Evolutionary conservation across 805 yeast species (phyloP).

Genomic region (Sugiyamaella valdiviana): DNA sequence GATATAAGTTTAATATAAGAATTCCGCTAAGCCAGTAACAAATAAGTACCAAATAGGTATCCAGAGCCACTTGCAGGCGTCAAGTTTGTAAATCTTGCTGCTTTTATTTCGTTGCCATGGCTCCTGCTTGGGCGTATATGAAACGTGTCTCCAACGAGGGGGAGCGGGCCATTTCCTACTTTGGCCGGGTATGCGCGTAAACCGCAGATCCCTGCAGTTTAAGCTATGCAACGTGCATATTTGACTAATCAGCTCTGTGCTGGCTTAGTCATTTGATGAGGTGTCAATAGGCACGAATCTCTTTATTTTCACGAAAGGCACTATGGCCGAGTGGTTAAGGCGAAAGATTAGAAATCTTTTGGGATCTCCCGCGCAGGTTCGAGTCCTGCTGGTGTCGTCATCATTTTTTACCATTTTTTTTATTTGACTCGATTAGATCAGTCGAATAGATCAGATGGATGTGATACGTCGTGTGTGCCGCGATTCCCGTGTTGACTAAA

Average conservation of each 20-base stretch:
- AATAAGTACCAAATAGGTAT: no score
- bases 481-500: no score
- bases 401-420: slow-evolving; percentile 14
- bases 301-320: slow-evolving; percentile 19
- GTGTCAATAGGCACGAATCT: background rate
- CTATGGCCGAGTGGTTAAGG: slow-evolving; percentile 38
- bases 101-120: no score
- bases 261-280: background rate
- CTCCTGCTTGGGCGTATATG: no score
- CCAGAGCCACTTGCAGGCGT: no score
- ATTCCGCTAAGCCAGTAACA: no score
- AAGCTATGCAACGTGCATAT: background rate
- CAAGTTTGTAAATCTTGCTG: no score
- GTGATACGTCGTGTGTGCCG: no score
- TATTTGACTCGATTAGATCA: no score
- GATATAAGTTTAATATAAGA: no score
- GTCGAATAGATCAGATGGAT: no score
- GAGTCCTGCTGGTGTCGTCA: slow-evolving; percentile 36
- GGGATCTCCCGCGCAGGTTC: slow-evolving; percentile 38
- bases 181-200: background rate
- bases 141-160: no score
- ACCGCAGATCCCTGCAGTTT: background rate
- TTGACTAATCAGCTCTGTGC: background rate
- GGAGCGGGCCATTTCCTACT: background rate
- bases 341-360: slow-evolving; percentile 37